Conservation (phyloP, 2,329 filamentous ascomycete species). For the Aspergillus sergii region DNA sequence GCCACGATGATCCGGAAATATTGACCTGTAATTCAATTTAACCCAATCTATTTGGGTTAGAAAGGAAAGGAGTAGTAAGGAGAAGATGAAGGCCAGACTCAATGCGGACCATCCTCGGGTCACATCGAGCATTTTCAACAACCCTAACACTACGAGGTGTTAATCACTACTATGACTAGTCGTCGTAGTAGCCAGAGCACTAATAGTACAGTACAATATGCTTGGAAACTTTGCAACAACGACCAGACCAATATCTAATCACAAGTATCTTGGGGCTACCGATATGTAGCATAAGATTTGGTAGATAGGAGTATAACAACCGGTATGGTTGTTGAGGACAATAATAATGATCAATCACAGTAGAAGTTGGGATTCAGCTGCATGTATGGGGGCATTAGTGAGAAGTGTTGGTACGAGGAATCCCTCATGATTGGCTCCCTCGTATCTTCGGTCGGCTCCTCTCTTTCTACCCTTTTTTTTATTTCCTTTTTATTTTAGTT, state of each 20-base stretch:
- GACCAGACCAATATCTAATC: neutral
- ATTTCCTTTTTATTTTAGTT: neutral
- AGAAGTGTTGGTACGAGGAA: conserved; percentile 1
- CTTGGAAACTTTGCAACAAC: neutral
- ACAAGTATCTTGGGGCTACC: no score
- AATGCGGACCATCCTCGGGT: neutral
- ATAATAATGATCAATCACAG: conserved; percentile 7
- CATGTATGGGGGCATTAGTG: neutral
- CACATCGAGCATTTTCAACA: neutral
- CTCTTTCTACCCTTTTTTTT: neutral
- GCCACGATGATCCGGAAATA: conserved; percentile 9
- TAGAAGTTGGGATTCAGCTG: neutral
- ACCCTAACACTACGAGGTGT: neutral
- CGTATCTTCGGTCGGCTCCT: neutral
- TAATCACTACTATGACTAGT: neutral
- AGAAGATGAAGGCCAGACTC: conserved; percentile 1
- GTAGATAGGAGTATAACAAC: neutral
- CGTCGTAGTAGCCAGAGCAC: neutral
- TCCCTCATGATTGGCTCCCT: neutral
- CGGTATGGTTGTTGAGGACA: neutral
- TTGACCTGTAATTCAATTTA: conserved; percentile 5
- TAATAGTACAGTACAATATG: neutral
- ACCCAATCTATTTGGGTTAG: neutral
- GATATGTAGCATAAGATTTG: neutral
- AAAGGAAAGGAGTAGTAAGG: neutral